Percentiles rank a stretch among this genome's conserved stretches.
phyloP scores from a whole-genome alignment of 345 rosid species.

The Populus davidiana region DNA sequence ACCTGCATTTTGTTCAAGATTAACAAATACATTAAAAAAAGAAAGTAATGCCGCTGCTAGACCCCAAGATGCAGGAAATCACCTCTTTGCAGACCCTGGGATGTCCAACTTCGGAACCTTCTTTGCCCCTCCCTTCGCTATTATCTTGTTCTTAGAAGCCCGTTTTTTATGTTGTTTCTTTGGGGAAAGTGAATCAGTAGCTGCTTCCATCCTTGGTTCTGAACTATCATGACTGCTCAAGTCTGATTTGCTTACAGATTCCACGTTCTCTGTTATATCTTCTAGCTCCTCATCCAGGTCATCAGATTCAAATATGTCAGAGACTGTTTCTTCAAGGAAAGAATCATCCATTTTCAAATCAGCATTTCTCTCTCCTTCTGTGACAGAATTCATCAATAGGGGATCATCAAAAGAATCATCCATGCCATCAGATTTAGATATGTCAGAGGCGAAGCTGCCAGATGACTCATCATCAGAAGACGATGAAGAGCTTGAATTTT shows the following conservation, averaged over 20 bases:
- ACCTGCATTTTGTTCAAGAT: conserved; percentile 37
- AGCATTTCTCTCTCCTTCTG: conserved; percentile 14
- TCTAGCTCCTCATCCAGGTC: conserved; percentile 33
- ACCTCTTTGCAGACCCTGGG: conserved; percentile 71
- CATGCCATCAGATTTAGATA: no score
- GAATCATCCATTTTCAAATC: conserved; percentile 21
- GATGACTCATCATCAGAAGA: conserved; percentile 27
- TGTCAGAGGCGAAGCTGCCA: conserved; percentile 9
- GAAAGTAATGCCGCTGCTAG: not conserved
- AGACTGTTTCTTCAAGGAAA: conserved; percentile 18
- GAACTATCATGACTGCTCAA: conserved; percentile 7
- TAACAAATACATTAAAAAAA: not conserved
- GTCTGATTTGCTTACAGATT: conserved; percentile 23
- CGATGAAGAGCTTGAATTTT: conserved; percentile 29
- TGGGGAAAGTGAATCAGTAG: conserved; percentile 10
- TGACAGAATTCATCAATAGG: conserved; percentile 18
- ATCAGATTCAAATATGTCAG: conserved; percentile 3
- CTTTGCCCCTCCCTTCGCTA: conserved; percentile 33
- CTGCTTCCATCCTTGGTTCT: conserved; percentile 3
- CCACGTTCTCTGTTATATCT: conserved; percentile 31
- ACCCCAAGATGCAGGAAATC: conserved; percentile 6
- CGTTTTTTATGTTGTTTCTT: conserved; percentile 23
- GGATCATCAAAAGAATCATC: not conserved
- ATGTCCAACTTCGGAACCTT: conserved; percentile 37
- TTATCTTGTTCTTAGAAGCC: conserved; percentile 30